Evolutionary conservation across 257 asterid species (phyloP).

Genomic region (Plectranthus barbatus): DNA sequence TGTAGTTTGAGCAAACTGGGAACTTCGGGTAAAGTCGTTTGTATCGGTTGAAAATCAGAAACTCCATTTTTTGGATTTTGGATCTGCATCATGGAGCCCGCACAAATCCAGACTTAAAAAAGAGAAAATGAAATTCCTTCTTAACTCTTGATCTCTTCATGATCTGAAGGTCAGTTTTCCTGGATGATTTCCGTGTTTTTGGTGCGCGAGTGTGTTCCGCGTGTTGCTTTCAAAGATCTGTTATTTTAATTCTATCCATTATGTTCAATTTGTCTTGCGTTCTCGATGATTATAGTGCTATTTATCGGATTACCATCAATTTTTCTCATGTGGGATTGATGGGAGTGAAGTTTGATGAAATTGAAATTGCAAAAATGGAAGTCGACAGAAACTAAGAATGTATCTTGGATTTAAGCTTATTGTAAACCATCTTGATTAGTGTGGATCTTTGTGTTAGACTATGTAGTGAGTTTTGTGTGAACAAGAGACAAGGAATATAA

Average conservation of each 20-base stretch:
- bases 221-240: conserved; percentile 15
- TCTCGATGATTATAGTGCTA: neutral
- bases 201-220: neutral
- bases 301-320: neutral
- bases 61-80: conserved; percentile 5
- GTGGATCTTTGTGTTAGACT: neutral
- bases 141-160: neutral
- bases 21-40: neutral
- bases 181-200: neutral
- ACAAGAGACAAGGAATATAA: neutral
- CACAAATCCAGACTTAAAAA: neutral
- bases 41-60: conserved; percentile 5
- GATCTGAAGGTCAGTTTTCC: conserved; percentile 20
- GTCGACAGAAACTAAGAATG: neutral
- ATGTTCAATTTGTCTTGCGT: neutral
- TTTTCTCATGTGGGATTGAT: neutral
- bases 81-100: conserved; percentile 20
- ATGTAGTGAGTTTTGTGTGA: neutral
- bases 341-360: neutral
- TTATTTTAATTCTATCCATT: neutral
- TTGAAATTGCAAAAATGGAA: neutral
- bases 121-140: neutral
- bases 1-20: neutral
- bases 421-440: neutral
- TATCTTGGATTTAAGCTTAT: neutral